Evolutionary conservation across 306 rosid species (phyloP).

Genomic region (Acmispon strigosus): DNA sequence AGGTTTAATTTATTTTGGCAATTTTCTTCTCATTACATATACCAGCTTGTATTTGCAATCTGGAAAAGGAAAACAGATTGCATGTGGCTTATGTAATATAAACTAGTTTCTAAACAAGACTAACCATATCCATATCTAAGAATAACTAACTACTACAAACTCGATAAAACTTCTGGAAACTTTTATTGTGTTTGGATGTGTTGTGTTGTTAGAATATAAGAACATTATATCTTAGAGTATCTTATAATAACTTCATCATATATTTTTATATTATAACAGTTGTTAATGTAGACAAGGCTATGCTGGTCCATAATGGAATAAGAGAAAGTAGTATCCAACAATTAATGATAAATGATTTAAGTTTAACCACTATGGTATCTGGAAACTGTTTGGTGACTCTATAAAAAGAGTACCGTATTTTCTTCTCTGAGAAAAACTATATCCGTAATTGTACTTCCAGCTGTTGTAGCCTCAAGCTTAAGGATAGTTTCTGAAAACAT

Average conservation of each 20-base stretch:
- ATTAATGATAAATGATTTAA: not conserved
- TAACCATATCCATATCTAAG: not conserved
- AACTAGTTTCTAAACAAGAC: not conserved
- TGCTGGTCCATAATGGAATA: slow-evolving; percentile 1
- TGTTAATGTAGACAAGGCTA: not conserved
- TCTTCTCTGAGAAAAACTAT: not conserved
- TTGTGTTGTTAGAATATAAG: not conserved
- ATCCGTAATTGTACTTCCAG: not conserved
- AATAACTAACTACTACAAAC: not conserved
- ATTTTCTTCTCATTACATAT: not conserved
- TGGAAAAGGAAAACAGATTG: not conserved
- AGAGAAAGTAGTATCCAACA: not conserved
- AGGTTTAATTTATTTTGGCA: not conserved
- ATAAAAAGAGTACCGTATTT: not conserved
- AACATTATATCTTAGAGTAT: too few relatives aligned
- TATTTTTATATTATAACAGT: too few relatives aligned
- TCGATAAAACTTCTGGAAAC: not conserved
- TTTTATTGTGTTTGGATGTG: not conserved
- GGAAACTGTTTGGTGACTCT: not conserved
- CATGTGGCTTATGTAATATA: not conserved
- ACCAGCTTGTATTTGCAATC: not conserved
- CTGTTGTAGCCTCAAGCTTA: not conserved
- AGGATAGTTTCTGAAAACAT: not conserved
- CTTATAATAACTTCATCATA: too few relatives aligned
- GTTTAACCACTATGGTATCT: not conserved